A percentile compares a stretch with the other conserved stretches of the same genome.
These are phyloP conservation scores for Marasmius tenuissimus DNA, from an alignment of 1,284 basidiomycete species.

Conservation along the genomic window DNA sequence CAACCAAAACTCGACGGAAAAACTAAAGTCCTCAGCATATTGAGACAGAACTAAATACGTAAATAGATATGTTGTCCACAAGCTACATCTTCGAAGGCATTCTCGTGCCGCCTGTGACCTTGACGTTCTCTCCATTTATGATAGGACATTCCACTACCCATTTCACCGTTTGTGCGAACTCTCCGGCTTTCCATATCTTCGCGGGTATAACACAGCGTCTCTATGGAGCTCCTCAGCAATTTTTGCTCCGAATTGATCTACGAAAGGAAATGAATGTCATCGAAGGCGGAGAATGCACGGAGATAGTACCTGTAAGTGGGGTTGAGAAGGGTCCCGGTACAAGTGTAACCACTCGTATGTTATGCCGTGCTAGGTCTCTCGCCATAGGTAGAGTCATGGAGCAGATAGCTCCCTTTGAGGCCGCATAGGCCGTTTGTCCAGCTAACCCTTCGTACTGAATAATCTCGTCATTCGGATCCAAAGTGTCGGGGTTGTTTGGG, in stretches of 20 bases:
- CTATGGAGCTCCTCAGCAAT: conserved; percentile 34
- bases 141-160: conserved; percentile 53
- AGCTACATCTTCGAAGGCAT: conserved; percentile 7
- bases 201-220: conserved; percentile 42
- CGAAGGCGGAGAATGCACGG: neutral
- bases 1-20: neutral
- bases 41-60: neutral
- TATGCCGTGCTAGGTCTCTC: conserved; percentile 49
- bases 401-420: conserved; percentile 51
- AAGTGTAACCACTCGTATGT: conserved; percentile 50
- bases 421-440: conserved; percentile 52
- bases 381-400: conserved; percentile 58
- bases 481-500: neutral
- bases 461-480: neutral
- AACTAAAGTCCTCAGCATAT: neutral
- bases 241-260: conserved; percentile 31
- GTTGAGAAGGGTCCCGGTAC: conserved; percentile 51
- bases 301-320: conserved; percentile 36
- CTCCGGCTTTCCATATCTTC: conserved; percentile 41
- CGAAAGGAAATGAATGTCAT: neutral
- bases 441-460: conserved; percentile 46
- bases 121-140: conserved; percentile 57
- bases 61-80: neutral
- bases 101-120: conserved; percentile 31
- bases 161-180: conserved; percentile 51